Evolutionary conservation across 192 early-diverging fungal genomes (phyloP).

Genomic region (Backusella mclennaniae): DNA sequence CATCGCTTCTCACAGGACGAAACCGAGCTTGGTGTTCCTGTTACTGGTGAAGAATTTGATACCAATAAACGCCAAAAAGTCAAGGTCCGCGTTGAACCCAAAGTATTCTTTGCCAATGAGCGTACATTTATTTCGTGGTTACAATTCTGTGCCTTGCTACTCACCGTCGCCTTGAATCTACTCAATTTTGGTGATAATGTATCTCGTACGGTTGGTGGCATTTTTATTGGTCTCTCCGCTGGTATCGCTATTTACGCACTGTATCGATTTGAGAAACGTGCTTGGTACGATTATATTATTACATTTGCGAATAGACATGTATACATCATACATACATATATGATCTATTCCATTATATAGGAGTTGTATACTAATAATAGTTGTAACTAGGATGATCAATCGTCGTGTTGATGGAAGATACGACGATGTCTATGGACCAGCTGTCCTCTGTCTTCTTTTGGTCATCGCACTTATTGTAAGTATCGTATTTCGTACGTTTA

Average conservation of each 20-base stretch:
- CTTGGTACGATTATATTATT: conserved; percentile 21
- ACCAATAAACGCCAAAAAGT: conserved; percentile 31
- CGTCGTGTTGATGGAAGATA: conserved; percentile 57
- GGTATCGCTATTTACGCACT: conserved; percentile 33
- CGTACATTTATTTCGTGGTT: conserved; percentile 86
- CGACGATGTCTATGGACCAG: conserved; percentile 77
- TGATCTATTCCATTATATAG: neutral
- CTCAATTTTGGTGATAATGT: conserved; percentile 71
- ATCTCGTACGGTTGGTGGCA: conserved; percentile 55
- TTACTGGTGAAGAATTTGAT: conserved; percentile 12
- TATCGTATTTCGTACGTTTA: neutral
- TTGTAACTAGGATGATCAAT: conserved; percentile 33
- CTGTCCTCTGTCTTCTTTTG: conserved; percentile 66
- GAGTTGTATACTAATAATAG: neutral
- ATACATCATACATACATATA: neutral
- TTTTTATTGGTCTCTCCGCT: conserved; percentile 29
- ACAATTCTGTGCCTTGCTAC: conserved; percentile 71
- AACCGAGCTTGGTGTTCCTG: neutral
- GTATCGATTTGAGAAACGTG: conserved; percentile 35
- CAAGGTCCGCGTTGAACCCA: conserved; percentile 75
- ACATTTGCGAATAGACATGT: neutral
- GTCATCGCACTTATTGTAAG: conserved; percentile 53
- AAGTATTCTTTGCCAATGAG: conserved; percentile 89
- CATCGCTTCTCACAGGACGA: neutral
- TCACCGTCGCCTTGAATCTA: conserved; percentile 65